Conservation (phyloP, 2,329 filamentous ascomycete genomes). For the Aspergillus sp. region DNA sequence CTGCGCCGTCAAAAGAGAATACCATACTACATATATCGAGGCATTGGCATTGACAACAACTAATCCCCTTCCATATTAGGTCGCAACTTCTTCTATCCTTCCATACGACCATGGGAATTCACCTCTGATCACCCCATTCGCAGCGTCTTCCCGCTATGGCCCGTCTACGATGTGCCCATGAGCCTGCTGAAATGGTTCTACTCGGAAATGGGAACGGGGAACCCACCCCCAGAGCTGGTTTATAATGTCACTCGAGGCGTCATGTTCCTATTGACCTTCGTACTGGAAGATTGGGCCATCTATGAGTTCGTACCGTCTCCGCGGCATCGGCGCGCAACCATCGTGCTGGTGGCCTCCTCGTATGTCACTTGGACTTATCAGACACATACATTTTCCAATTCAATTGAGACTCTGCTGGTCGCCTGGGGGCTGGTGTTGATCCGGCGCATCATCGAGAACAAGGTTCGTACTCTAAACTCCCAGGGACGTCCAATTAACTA, state of each 20-base stretch:
- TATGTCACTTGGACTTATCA: conserved; percentile 99
- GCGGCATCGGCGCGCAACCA: conserved; percentile 63
- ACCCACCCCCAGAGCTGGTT: conserved; percentile 68
- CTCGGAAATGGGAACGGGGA: conserved; percentile 72
- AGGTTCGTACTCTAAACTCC: conserved; percentile 45
- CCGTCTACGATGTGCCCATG: conserved; percentile 90
- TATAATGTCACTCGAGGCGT: conserved; percentile 83
- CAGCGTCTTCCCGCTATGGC: conserved; percentile 95
- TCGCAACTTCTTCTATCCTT: conserved; percentile 85
- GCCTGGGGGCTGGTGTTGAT: conserved; percentile 91
- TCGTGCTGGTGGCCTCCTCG: conserved; percentile 83
- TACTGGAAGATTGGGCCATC: conserved; percentile 95
- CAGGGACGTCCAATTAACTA: conserved; percentile 1
- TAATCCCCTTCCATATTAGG: conserved; percentile 47
- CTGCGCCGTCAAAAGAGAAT: neutral
- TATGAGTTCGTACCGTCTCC: conserved; percentile 79
- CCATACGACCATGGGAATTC: conserved; percentile 92
- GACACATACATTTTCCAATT: conserved; percentile 97
- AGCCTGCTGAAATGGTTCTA: conserved; percentile 86
- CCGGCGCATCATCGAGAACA: conserved; percentile 71
- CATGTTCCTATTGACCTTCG: conserved; percentile 94
- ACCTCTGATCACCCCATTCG: conserved; percentile 81
- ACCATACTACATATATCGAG: neutral
- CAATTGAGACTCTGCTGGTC: conserved; percentile 86
- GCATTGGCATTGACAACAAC: neutral